Base-by-base conservation (phyloP, 2,329 filamentous ascomycete genomes). In the Diaporthe ilicicola region DNA sequence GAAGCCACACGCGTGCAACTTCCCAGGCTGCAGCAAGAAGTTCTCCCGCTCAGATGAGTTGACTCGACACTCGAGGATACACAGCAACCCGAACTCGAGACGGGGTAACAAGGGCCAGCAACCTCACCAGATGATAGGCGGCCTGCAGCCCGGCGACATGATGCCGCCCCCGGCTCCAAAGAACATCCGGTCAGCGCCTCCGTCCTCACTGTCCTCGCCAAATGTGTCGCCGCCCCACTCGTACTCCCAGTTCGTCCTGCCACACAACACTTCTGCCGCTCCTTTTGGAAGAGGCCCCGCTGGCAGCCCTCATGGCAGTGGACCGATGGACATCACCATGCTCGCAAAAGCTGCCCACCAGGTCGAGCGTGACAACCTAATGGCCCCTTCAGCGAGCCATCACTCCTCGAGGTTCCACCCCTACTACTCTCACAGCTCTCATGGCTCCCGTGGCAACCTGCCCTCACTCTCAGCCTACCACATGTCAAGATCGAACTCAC, bases 71-170 rank as follows among this genome's bases (percentile, higher is more conserved):
- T 98, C 95, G 80, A 90, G 95, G 81, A 99, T 99, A 85, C 95
- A 99, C 89, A 98, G 94, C 90, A 99, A 98, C 84, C 95, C 96
- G 71, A 98, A 98, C 87, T 98, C 95, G 70, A 89, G 96, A 79
- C 88, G 95, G 79, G 95, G 94, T 75, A 97, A 97, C 87, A 97
- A 97, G 86, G 90, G 82, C 34, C 85, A 88, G 75, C 82, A 85
- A 69, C 82, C 84, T 69, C 81, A 85, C 72, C 77, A 78, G 46
- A 78, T 84, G 74, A 82, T 83, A 68, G 83, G 72, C 29, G 54
- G 84, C 69, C 81, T 88, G 76, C 83, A 84, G 73, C 82, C 84
- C 81, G 82, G 91, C 82, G 86, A 84, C 75, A 93, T 94, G 89
- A 95, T 97, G 90, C 88, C 91, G 77, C 93, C 94, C 73, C 92